These are phyloP conservation scores for Solanum dulcamara DNA, from an alignment of 257 asterid genomes.

Conservation along the genomic window DNA sequence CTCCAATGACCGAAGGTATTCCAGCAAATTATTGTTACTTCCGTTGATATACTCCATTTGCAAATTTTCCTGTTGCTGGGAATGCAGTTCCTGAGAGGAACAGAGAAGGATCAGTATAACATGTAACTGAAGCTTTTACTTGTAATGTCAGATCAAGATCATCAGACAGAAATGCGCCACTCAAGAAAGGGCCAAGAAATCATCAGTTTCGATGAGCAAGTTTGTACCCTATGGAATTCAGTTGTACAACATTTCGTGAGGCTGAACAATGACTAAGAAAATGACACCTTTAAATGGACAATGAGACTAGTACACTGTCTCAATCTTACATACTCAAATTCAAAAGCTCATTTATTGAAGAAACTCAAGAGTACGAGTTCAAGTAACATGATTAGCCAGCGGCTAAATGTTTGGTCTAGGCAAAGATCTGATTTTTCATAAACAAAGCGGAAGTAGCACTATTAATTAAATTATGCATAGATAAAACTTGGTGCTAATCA, in stretches of 20 bases:
- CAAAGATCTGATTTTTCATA: not conserved
- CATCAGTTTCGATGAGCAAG: not conserved
- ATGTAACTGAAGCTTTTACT: not conserved
- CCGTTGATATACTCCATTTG: conserved; percentile 45
- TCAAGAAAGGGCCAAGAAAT: not conserved
- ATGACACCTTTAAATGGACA: not conserved
- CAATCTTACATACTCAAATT: not conserved
- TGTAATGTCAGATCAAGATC: not conserved
- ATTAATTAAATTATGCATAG: not conserved
- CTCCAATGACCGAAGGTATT: conserved; percentile 82
- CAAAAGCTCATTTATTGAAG: not conserved
- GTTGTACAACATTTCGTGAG: not conserved
- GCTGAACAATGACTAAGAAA: not conserved
- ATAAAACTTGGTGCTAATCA: not conserved
- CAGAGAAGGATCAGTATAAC: not conserved
- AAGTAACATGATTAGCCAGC: not conserved
- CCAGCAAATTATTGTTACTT: conserved; percentile 66
- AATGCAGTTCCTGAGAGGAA: conserved; percentile 51
- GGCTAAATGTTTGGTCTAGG: not conserved
- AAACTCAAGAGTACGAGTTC: not conserved
- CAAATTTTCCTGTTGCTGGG: conserved; percentile 45
- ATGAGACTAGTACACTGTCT: not conserved
- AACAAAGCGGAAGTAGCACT: not conserved
- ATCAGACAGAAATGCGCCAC: not conserved
- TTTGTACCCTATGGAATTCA: not conserved